Percentiles rank a stretch among this genome's conserved stretches.
Evolutionary conservation across 2,329 filamentous ascomycete species (phyloP).

Genomic region (Trichoderma cornu-damae): DNA sequence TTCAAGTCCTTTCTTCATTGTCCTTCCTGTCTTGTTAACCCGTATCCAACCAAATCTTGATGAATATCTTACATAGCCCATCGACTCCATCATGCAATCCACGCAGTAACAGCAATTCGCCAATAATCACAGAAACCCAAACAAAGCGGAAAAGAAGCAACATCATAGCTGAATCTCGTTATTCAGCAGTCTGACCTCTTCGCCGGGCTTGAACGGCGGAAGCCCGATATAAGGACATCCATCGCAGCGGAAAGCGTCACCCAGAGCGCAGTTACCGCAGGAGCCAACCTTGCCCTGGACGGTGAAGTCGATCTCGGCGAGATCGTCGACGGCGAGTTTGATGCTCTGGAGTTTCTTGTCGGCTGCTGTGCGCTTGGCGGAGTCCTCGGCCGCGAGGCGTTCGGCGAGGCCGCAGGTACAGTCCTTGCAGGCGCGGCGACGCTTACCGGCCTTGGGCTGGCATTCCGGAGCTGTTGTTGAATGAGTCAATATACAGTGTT

Average conservation of each 20-base stretch:
- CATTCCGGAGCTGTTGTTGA: conserved; percentile 65
- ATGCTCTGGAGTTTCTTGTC: conserved; percentile 60
- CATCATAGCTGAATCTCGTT: conserved; percentile 75
- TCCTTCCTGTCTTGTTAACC: conserved; percentile 9
- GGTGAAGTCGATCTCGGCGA: conserved; percentile 88
- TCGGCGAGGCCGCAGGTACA: conserved; percentile 92
- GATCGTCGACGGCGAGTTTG: conserved; percentile 69
- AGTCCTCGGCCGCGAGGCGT: conserved; percentile 80
- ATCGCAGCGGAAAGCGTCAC: conserved; percentile 78
- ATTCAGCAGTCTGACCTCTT: conserved; percentile 84
- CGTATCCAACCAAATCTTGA: conserved; percentile 15
- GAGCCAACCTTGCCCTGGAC: conserved; percentile 95
- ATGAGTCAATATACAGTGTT: conserved; percentile 15
- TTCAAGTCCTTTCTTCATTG: not conserved
- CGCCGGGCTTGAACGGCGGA: conserved; percentile 93
- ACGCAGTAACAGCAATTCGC: not conserved
- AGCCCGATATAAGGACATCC: conserved; percentile 79
- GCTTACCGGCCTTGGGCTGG: conserved; percentile 78
- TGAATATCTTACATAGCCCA: not conserved
- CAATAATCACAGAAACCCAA: conserved; percentile 4
- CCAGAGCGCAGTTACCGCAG: conserved; percentile 89
- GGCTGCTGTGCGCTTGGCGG: conserved; percentile 62
- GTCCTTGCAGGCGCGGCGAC: conserved; percentile 93
- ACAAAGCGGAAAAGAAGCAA: not conserved
- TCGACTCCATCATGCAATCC: conserved; percentile 9